Base-by-base conservation (phyloP, 805 yeast species). In the Ogataea pini region DNA sequence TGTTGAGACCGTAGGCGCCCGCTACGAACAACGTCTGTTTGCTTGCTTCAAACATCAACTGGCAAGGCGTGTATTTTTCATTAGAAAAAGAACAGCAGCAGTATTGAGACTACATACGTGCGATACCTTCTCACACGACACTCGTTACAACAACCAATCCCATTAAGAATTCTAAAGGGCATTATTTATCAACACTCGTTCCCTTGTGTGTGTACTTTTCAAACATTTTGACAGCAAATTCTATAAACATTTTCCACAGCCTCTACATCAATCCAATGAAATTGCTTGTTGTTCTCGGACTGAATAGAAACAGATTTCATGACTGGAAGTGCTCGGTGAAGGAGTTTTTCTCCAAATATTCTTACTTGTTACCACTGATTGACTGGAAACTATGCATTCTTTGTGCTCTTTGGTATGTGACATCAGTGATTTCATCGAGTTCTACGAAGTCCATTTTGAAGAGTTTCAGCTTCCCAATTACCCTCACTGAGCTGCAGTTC, bases 401-500 rank as follows among this genome's bases (percentile, higher is more conserved):
- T 28, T 92, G 98, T 65, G 62, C 77, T 7, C 59, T 76, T 31
- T 92, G 98, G 98, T 92, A 92, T 69, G 61, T 80, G 25, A 72
- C 84, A 8, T 85, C 95, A 27, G 91, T 95, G 8, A 67, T 91
- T 7, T 86, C 96, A 2, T 85, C 85, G 56, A 89, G 89, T 61
- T 74, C 92, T 29, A 83, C 95, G 29, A 92, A 92, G 65, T 72
- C 83, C 40, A 89, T 92, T 41, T 71, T 92, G 50, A 78, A 73
- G 54, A 71, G 72, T 41, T 90, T 85, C 67, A 77, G 78, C 38
- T 87, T 82, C 64, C 97, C 99, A 1, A 82, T 90, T n/a, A 85
- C 96, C 0, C 76, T 94, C 48, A 89, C 97, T 1, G 90, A 91
- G 73, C 70, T 85, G 46, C 98, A 94, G 70, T 92, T 92, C 61